Evolutionary conservation across 2,329 filamentous ascomycete genomes (phyloP), one percentile per base, ranked within the genome.

Genomic region (Pezicula rhizophila): DNA sequence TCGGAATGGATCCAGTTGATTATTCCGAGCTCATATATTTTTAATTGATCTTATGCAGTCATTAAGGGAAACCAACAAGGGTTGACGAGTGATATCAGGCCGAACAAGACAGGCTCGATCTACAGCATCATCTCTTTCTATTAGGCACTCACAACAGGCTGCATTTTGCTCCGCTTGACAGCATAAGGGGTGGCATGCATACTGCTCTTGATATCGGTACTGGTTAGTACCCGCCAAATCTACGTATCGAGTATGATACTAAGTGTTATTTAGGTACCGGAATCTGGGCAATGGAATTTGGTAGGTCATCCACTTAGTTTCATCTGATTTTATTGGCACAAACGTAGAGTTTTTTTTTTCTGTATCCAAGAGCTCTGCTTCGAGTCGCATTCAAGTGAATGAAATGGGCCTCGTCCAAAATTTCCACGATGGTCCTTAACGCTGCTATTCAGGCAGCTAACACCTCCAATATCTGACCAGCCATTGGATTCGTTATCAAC

Each of bases 121-220:
- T 46, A 39, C 45, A 46, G 28, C 45, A 46, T 40, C 45, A 46
- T 20, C n/a, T 46, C 12, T 46, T 46, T 31, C 28, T 46, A 10
- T 23, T 46, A 10, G 38, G 34, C 11, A 25, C 20, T 28, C 25
- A 46, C 20, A 33, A 40, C 35, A 23, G 28, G 14, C 20, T 46
- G n/a, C 38, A 46, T 40, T 38, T 46, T 20, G 45, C 45, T 18
- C 45, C 45, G n/a, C 20, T 46, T 15, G 38, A 46, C 15, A 35
- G 31, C 17, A 25, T 46, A 11, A 23, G 26, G 11, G 20, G 34
- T 37, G 45, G 45, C 18, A 54, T 57, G 2, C 58, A 60, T 15
- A 58, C 53, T 33, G 47, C 70, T 5, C 60, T 70, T 2, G 68
- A 70, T 40, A 58, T 70, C 15, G 68, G 67, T 20, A 69, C 67